These are phyloP conservation scores for Breviolum minutum DNA, from an alignment of 73 alveolate genomes.

Conservation along the genomic window DNA sequence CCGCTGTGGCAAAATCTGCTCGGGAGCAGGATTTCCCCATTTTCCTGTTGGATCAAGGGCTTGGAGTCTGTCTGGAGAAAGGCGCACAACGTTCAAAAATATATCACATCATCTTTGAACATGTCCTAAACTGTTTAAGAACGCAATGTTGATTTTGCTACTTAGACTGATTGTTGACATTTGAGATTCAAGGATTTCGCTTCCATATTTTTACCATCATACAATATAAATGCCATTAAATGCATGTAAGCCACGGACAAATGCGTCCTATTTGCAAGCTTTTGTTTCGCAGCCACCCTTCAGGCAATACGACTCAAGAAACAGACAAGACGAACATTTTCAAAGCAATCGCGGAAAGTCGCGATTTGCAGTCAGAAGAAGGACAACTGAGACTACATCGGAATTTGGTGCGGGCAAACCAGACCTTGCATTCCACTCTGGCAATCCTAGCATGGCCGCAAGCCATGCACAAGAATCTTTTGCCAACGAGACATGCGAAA, in stretches of 20 bases:
- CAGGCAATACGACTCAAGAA: constrained; percentile 42
- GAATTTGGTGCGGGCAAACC: constrained; percentile 40
- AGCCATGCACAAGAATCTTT: constrained; percentile 48
- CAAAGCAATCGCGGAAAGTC: constrained; percentile 28
- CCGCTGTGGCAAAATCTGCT: constrained; percentile 88
- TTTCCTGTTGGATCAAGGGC: constrained; percentile 9
- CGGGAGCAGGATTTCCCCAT: constrained; percentile 69
- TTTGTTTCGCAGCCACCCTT: neutral
- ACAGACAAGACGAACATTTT: constrained; percentile 14
- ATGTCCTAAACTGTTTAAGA: too few relatives aligned
- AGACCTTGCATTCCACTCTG: constrained; percentile 50
- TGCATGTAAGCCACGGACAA: too few relatives aligned
- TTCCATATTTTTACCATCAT: too few relatives aligned
- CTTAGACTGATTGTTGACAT: too few relatives aligned
- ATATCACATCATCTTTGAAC: too few relatives aligned
- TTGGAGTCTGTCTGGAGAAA: neutral
- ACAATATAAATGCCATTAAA: too few relatives aligned
- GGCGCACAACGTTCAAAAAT: neutral
- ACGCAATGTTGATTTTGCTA: too few relatives aligned
- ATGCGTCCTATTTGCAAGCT: too few relatives aligned
- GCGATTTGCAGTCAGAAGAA: neutral
- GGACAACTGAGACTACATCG: neutral
- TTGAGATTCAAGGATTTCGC: too few relatives aligned
- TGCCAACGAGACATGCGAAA: constrained; percentile 16
- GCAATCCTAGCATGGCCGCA: constrained; percentile 94